Conservation (phyloP, 768 basidiomycete genomes). For the Termitomyces sp. region DNA sequence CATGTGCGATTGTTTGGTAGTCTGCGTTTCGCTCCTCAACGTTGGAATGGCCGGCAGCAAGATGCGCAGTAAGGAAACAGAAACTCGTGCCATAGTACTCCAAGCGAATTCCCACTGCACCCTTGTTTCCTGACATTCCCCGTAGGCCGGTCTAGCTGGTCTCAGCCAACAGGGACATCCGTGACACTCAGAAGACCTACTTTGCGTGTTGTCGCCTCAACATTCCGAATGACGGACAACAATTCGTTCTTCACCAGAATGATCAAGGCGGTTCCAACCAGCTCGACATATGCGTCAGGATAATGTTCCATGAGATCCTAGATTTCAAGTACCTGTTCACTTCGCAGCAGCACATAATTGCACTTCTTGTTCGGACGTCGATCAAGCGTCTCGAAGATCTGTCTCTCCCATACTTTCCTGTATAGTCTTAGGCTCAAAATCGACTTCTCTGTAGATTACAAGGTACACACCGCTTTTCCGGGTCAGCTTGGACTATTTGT, state of each 20-base stretch:
- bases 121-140: conserved; percentile 97
- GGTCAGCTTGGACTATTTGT: conserved; percentile 94
- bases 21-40: conserved; percentile 89
- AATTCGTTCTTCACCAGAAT: conserved; percentile 77
- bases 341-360: conserved; percentile 82
- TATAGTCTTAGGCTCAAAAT: neutral
- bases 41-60: conserved; percentile 93
- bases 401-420: conserved; percentile 84
- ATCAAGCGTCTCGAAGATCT: conserved; percentile 75
- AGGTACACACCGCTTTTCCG: conserved; percentile 71
- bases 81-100: conserved; percentile 89
- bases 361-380: conserved; percentile 58
- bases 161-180: neutral
- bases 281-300: conserved; percentile 36
- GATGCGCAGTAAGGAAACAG: conserved; percentile 93
- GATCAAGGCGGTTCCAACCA: conserved; percentile 92
- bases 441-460: neutral
- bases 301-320: neutral
- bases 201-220: conserved; percentile 90
- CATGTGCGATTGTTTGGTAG: conserved; percentile 80
- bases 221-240: conserved; percentile 78
- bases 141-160: conserved; percentile 66
- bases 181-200: conserved; percentile 29
- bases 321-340: conserved; percentile 73
- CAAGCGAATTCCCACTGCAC: conserved; percentile 89